Evolutionary conservation across 2,329 filamentous ascomycete genomes (phyloP), one percentile per base, ranked within the genome.

Genomic region (Cytospora chrysosperma): DNA sequence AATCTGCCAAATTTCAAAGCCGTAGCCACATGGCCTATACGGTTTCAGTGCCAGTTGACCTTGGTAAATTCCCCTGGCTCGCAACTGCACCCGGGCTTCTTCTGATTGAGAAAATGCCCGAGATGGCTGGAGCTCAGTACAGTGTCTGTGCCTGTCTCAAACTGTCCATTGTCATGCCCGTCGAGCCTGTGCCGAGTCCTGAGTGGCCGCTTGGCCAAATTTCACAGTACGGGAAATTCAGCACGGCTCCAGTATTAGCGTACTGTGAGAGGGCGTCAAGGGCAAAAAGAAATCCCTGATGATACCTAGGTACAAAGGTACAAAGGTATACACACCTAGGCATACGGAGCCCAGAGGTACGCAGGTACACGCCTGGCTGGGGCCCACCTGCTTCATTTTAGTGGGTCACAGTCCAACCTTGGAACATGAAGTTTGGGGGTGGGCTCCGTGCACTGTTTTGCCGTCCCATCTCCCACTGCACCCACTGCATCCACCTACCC

Each of bases 371-470:
- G 21, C 28, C 51, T 53, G 49, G 59, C 59, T 40, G 51, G 59
- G 59, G 40, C 51, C 24, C 40, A 55, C 59, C 59, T 53, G 53
- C 37, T 30, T 61, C 21, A 9, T 55, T 61, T 30, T 50, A 43
- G 59, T 61, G 59, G 59, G 28, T 49, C 59, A n/a, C 51, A 55
- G 28, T 61, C 52, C 51, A 53, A 55, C 49, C 54, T 61, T 52
- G 43, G 43, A 47, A 47, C 43, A 47, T 47, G 21, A n/a, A 24
- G 24, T n/a, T 52, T 61, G 37, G 59, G 59, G 34, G 59, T 55
- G 59, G 59, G 59, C 51, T 53, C 57, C 54, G 59, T 61, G 59
- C 59, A 61, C 59, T 61, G 52, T 60, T 61, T 61, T 61, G 59
- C 51, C 34, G 59, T 28, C 32, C 51, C 51, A 37, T 32, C 40